Percentiles rank a stretch among this genome's conserved stretches.
Evolutionary conservation across 2,329 filamentous ascomycete genomes (phyloP).

Genomic region (Aureobasidium subglaciale): DNA sequence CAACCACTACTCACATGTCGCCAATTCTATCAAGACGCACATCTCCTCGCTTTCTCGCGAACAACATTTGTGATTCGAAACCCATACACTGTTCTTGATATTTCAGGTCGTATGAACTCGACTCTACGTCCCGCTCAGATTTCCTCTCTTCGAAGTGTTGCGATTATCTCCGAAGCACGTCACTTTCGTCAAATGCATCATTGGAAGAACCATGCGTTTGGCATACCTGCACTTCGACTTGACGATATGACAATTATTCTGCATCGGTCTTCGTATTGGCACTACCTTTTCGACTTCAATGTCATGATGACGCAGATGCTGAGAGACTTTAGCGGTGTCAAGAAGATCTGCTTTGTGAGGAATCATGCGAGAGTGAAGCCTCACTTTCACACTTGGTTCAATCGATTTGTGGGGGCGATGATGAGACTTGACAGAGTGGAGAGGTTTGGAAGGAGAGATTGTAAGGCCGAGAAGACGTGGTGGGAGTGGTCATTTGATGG

Average conservation of each 20-base stretch:
- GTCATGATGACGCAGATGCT: constrained; percentile 28
- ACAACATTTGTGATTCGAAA: constrained; percentile 32
- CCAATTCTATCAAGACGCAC: constrained; percentile 32
- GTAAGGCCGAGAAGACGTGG: constrained; percentile 30
- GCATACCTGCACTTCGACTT: constrained; percentile 22
- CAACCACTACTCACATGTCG: constrained; percentile 32
- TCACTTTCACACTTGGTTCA: constrained; percentile 32
- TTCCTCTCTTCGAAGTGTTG: constrained; percentile 27
- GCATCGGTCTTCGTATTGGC: constrained; percentile 26
- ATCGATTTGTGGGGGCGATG: constrained; percentile 32
- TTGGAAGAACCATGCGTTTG: constrained; percentile 30
- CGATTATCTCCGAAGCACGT: constrained; percentile 25
- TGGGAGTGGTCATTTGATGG: constrained; percentile 34
- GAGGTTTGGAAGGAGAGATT: constrained; percentile 30
- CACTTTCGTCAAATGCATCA: constrained; percentile 27
- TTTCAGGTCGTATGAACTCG: constrained; percentile 22
- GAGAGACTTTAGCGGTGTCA: constrained; percentile 29
- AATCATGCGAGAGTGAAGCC: constrained; percentile 31
- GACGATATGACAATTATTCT: constrained; percentile 31
- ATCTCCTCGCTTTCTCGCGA: constrained; percentile 28
- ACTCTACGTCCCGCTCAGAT: constrained; percentile 25
- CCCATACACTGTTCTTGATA: constrained; percentile 24
- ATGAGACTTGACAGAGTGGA: constrained; percentile 36
- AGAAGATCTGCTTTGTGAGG: constrained; percentile 29
- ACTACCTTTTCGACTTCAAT: constrained; percentile 31